Evolutionary conservation across 345 rosid genomes (phyloP), one percentile per base, ranked within the genome.

Genomic region (Salix suchowensis): DNA sequence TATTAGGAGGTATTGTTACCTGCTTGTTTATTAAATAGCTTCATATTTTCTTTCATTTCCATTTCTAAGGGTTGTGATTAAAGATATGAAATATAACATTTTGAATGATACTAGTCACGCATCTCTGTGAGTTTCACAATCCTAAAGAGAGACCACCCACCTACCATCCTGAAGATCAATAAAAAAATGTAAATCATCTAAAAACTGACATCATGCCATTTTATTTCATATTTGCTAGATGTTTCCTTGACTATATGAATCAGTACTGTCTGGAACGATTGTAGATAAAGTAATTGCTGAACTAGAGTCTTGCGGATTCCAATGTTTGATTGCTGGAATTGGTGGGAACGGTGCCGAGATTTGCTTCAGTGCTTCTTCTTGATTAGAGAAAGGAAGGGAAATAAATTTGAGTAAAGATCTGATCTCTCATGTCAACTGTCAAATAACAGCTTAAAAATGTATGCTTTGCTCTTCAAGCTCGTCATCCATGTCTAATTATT

Each of bases 331-430:
- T 65, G 95, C 91, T 0, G 88, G 84, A 39, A 90, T 94, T 24
- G 98, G 98, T 16, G 98, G 98, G 18, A 82, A 76, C 6, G 98
- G 99, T 28, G 95, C 85, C 64, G 89, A 94, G 65, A 74, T 96
- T 78, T 85, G 87, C 82, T 84, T 86, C 82, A 78, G 79, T 3
- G 70, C 48, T 64, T 74, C 76, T 9, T 79, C 91, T 42, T 87
- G 82, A 87, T 68, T 70, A 23, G 28, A 23, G 44, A 23, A 24
- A 1, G n/a, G 21, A 46, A 52, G 36, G 40, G 42, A 40, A 26
- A 21, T 32, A 23, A 46, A 62, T 61, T 36, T 1, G 32, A n/a
- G 64, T 6, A 34, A 34, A 81, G 61, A 61, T 70, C 28, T 37
- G 11, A 46, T 64, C 40, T 40, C 14, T 26, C 6, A 12, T 24